Conservation (phyloP, 2,329 filamentous ascomycete species). For the Massarina eburnea region DNA sequence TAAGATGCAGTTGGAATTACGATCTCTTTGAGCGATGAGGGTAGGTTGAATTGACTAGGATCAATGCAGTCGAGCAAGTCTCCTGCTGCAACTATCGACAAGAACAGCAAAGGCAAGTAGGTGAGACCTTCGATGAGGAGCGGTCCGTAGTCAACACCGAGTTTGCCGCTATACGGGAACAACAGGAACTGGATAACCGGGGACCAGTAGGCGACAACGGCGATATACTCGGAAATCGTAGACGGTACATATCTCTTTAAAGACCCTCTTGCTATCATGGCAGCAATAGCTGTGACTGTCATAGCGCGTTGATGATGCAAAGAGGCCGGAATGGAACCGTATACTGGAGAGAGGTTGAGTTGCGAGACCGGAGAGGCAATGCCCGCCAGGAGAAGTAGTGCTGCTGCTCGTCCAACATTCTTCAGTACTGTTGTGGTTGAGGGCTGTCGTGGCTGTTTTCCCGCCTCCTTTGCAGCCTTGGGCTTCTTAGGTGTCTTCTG, state of each 20-base stretch:
- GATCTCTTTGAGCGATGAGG: constrained; percentile 62
- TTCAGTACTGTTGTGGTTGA: constrained; percentile 27
- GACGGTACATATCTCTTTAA: constrained; percentile 55
- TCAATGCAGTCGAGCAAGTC: constrained; percentile 64
- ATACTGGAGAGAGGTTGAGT: constrained; percentile 80
- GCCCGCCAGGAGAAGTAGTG: constrained; percentile 60
- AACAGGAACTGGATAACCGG: constrained; percentile 73
- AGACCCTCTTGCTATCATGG: constrained; percentile 68
- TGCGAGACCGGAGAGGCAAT: constrained; percentile 71
- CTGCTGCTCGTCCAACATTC: constrained; percentile 36
- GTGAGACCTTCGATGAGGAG: constrained; percentile 73
- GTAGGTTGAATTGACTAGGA: constrained; percentile 57
- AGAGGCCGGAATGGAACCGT: constrained; percentile 77
- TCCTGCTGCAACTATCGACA: constrained; percentile 43
- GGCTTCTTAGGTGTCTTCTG: constrained; percentile 40
- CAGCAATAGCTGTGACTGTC: constrained; percentile 67
- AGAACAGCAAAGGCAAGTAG: constrained; percentile 56
- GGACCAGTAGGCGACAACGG: constrained; percentile 73
- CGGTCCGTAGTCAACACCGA: constrained; percentile 74
- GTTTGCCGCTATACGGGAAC: constrained; percentile 63
- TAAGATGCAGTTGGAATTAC: constrained; percentile 68
- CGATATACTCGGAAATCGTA: constrained; percentile 58
- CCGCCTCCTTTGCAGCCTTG: constrained; percentile 30
- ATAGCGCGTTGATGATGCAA: constrained; percentile 70
- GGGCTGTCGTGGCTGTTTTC: constrained; percentile 24